Evolutionary conservation across 495 filamentous ascomycete species (phyloP), one percentile per base, ranked within the genome.

Genomic region (Thermothielavioides terrestris): DNA sequence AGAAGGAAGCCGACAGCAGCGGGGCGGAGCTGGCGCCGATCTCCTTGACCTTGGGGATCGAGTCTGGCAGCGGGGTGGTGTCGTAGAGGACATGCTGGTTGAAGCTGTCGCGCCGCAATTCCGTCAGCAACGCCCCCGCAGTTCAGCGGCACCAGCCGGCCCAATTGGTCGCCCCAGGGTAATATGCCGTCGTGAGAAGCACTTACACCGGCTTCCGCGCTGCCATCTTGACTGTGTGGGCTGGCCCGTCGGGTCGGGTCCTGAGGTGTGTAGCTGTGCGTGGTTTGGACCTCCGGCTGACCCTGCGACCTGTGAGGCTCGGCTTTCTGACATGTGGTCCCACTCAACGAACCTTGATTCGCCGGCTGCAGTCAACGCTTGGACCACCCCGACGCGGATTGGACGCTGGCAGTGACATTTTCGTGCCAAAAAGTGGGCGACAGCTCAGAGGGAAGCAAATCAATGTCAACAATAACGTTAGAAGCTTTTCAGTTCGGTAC

Each of bases 1-100:
- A 97, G 77, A 83, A 99, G n/a, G 88, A 80, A 15, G 92, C 94
- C 53, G 86, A 91, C 28, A 89, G 70, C 21, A 99, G 76, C 32
- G 92, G 94, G 15, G 91, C 94, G 36, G 89, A 95, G 52, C 82
- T 92, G 41, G 87, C 77, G 45, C 92, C 92, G 58, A 97, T 78
- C 68, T 99, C 92, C 54, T 86, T 75, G 55, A 99, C 92, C 56
- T 82, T 78, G 64, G 92, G 92, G 68, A 99, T 89, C 58, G 82
- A 79, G 63, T 84, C 78, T 48, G 92, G 92, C 63, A 97, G 86
- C 58, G 92, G 92, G 52, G 94, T 95, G 56, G 88, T 91, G 78
- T 99, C 94, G 74, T 92, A 78, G 67, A 96, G 85, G 72, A 86
- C 78, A 49, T 86, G 75, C 70, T 94, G 86, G 76, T 88, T 88